These are phyloP conservation scores for Capsicum pubescens DNA, from an alignment of 257 asterid species.

Conservation along the genomic window DNA sequence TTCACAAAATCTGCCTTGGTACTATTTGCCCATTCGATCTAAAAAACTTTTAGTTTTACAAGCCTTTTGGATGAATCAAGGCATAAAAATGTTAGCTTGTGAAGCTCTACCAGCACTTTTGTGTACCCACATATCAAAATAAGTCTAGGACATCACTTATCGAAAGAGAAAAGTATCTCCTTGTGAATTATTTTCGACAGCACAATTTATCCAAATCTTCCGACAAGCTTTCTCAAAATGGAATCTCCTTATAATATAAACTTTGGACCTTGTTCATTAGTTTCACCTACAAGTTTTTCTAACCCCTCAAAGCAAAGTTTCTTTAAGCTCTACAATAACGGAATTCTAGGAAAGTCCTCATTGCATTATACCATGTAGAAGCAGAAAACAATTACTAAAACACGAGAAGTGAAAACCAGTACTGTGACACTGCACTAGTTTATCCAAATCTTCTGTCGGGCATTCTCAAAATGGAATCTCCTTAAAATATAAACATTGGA, in stretches of 20 bases:
- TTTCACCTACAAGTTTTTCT: background rate
- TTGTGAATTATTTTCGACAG: background rate
- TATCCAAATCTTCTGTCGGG: background rate
- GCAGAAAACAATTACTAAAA: too few species aligned
- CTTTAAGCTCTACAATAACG: background rate
- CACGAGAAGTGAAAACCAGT: too few species aligned
- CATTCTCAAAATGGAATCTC: background rate
- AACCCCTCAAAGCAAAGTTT: background rate
- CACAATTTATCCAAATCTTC: slow-evolving; percentile 7
- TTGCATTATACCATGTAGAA: too few species aligned
- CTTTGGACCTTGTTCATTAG: slow-evolving; percentile 5
- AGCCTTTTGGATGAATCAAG: background rate
- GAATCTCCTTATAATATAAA: background rate
- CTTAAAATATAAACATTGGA: background rate
- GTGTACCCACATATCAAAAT: background rate
- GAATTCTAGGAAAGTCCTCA: background rate
- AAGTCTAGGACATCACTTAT: background rate
- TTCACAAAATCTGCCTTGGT: background rate
- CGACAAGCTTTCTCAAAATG: background rate
- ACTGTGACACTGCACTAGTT: background rate
- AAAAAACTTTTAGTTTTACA: background rate
- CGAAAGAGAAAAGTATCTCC: background rate
- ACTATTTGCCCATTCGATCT: background rate
- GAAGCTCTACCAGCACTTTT: background rate
- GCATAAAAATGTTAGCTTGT: background rate